Percentiles rank a stretch among this genome's conserved stretches.
These are phyloP conservation scores for Microcos paniculata DNA, from an alignment of 345 rosid genomes.

Conservation along the genomic window DNA sequence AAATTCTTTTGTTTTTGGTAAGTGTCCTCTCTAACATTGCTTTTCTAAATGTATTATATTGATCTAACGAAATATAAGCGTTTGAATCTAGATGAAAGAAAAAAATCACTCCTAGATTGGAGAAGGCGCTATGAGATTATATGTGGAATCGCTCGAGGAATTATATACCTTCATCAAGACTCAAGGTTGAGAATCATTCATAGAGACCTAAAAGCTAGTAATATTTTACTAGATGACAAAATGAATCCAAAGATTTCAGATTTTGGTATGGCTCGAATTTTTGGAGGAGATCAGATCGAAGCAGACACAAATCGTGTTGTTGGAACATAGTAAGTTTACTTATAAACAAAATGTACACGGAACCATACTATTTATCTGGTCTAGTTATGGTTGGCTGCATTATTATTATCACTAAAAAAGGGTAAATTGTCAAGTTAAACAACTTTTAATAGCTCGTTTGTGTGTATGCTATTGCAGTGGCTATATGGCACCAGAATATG, in stretches of 20 bases:
- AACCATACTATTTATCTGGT: too few species aligned
- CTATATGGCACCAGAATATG: constrained; percentile 76
- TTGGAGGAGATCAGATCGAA: constrained; percentile 45
- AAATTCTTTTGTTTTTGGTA: constrained; percentile 55
- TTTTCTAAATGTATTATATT: background rate
- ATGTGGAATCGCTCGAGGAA: constrained; percentile 58
- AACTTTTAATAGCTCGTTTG: background rate
- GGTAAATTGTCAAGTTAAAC: background rate
- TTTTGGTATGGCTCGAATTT: constrained; percentile 61
- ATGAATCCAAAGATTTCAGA: constrained; percentile 63
- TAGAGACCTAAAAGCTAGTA: constrained; percentile 65
- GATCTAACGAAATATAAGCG: background rate
- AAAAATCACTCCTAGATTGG: constrained; percentile 46
- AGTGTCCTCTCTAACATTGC: background rate
- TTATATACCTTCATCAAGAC: constrained; percentile 69
- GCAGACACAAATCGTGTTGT: constrained; percentile 53
- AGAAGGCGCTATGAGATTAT: constrained; percentile 46
- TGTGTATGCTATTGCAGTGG: constrained; percentile 35
- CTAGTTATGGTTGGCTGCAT: too few species aligned
- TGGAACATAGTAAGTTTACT: constrained; percentile 56
- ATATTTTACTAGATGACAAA: constrained; percentile 45
- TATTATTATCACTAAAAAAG: too few species aligned
- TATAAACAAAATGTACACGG: too few species aligned
- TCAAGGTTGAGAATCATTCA: constrained; percentile 76
- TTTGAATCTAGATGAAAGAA: constrained; percentile 34